Evolutionary conservation across 2,329 filamentous ascomycete genomes (phyloP), one percentile per base, ranked within the genome.

Genomic region (Fusarium euwallaceae): DNA sequence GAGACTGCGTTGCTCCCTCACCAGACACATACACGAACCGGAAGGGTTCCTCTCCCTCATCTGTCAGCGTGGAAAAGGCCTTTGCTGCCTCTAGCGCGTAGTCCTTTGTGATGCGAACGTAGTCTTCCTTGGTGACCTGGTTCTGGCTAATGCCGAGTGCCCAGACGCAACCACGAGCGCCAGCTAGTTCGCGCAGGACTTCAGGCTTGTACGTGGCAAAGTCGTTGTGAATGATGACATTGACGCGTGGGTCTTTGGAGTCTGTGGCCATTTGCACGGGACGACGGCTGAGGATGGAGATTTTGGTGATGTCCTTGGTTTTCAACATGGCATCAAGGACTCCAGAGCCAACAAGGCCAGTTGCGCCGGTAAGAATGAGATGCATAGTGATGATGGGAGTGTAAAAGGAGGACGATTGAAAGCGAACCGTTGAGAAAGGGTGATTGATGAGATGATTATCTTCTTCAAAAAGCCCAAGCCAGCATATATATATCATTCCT

Each of bases 21-120:
- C 91, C 92, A 0, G 93, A 95, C 34, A 95, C 88, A 78, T 91
- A 93, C 72, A 95, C 86, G 80, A 95, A 95, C 61, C 89, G 90
- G 81, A 95, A 92, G 0, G 90, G 88, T 45, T 85, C 78, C 5
- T 82, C 36, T 4, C 41, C 79, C 16, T 82, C 82, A 4, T 79
- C 74, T 0, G 87, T 82, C 14, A 92, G 81, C 0, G 80, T 80
- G 1, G 86, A 80, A 76, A 94, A 92, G 14, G 91, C 89, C 68
- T 86, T 84, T 1, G 91, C 92, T 0, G 92, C 92, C 3, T 87
- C 88, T 2, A 94, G 79, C 2, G 93, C 82, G 79, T 91, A 94
- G 78, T 91, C 88, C 69, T 90, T 87, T 0, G 93, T 95, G 78
- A 95, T 93, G 61, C 88, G 87, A 53, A 90, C 83, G 78, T 95